Conservation (phyloP, 208 protist species). For the Trypanosoma platydactyli region DNA sequence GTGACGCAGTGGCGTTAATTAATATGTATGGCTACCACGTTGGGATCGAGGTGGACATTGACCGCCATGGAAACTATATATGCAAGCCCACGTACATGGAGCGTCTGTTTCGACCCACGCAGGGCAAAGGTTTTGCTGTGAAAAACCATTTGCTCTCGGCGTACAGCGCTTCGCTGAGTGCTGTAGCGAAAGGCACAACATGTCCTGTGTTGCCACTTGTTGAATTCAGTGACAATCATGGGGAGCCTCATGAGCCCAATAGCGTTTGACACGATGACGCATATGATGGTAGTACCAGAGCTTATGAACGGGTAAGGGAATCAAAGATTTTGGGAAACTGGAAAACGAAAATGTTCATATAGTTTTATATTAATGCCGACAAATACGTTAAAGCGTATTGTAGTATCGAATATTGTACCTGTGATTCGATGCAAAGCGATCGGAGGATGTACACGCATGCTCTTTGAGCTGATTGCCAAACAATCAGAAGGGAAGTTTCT, state of each 20-base stretch:
- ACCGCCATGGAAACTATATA: conserved; percentile 90
- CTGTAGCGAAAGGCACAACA: conserved; percentile 42
- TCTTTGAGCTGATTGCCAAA: no score
- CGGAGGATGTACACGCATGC: no score
- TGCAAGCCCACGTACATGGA: conserved; percentile 89
- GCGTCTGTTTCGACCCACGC: conserved; percentile 74
- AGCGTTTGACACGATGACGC: not conserved
- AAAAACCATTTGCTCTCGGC: conserved; percentile 73
- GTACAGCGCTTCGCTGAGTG: conserved; percentile 73
- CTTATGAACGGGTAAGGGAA: no score
- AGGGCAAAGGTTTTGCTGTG: conserved; percentile 56
- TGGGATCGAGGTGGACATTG: conserved; percentile 86
- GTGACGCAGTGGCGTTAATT: conserved; percentile 74
- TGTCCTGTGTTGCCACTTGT: conserved; percentile 42
- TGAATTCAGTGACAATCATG: conserved; percentile 18
- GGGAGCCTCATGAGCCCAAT: not conserved
- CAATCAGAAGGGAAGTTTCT: no score
- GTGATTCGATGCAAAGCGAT: no score
- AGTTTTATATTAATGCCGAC: no score
- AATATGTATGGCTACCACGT: conserved; percentile 74
- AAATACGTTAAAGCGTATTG: no score
- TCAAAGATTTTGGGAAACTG: no score
- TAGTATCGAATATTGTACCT: no score
- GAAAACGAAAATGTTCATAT: no score
- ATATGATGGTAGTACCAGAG: not conserved